Conservation (phyloP, 2,329 filamentous ascomycete species). For the Alternaria ventricosa region DNA sequence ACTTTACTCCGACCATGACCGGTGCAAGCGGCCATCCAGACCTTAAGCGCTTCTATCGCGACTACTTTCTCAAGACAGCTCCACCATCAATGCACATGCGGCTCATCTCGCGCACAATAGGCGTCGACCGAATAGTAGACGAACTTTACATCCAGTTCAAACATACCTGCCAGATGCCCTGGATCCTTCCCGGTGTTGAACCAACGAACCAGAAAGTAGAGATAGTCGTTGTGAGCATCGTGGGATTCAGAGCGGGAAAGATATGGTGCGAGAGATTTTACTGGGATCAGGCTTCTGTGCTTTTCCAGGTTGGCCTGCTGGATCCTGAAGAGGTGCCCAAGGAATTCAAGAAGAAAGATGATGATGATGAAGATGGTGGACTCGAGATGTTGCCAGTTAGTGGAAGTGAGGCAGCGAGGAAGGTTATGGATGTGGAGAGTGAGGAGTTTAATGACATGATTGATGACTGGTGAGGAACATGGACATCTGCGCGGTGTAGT, state of each 20-base stretch:
- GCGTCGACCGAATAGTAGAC: slow-evolving; percentile 66
- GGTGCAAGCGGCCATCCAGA: slow-evolving; percentile 54
- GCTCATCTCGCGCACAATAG: slow-evolving; percentile 64
- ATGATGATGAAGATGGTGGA: slow-evolving; percentile 49
- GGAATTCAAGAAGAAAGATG: slow-evolving; percentile 22
- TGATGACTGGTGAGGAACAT: slow-evolving; percentile 48
- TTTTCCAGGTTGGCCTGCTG: slow-evolving; percentile 65
- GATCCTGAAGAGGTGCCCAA: slow-evolving; percentile 62
- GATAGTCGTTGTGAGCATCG: slow-evolving; percentile 63
- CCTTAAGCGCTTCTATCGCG: slow-evolving; percentile 60
- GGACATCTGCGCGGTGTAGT: neutral
- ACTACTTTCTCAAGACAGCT: slow-evolving; percentile 59
- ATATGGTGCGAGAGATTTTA: slow-evolving; percentile 65
- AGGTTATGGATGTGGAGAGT: slow-evolving; percentile 54
- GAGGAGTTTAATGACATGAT: slow-evolving; percentile 56
- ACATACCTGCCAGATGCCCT: slow-evolving; percentile 63
- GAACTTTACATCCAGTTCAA: slow-evolving; percentile 65
- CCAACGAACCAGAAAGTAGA: slow-evolving; percentile 65
- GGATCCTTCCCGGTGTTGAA: slow-evolving; percentile 65
- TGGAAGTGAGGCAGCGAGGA: slow-evolving; percentile 55
- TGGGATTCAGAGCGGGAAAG: slow-evolving; percentile 60
- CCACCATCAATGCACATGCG: slow-evolving; percentile 60
- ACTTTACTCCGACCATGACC: slow-evolving; percentile 55
- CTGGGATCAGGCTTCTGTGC: slow-evolving; percentile 67
- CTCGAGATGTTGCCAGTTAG: slow-evolving; percentile 56